A percentile compares a stretch with the other conserved stretches of the same genome.
Conservation (phyloP, 805 yeast species). For the Ogataea saltuana region DNA sequence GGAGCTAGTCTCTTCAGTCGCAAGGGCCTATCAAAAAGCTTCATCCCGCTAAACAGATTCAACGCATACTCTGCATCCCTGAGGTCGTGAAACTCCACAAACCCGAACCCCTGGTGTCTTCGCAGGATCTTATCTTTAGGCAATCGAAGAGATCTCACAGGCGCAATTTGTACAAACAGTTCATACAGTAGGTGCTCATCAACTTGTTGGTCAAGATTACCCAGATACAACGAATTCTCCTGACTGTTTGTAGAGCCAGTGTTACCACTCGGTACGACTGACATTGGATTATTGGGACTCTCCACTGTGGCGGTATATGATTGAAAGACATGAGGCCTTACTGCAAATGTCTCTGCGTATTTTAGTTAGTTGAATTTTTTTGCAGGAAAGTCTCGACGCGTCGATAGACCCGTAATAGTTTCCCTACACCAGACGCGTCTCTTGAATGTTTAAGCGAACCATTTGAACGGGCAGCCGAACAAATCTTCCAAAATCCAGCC, state of each 20-base stretch:
- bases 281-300: neutral
- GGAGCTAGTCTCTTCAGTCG: slow-evolving; percentile 49
- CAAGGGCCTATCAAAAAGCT: slow-evolving; percentile 60
- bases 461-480: too few species aligned
- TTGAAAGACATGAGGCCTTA: too few species aligned
- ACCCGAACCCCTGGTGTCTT: slow-evolving; percentile 84
- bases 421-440: too few species aligned
- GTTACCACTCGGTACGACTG: slow-evolving; percentile 3
- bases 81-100: slow-evolving; percentile 63
- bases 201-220: slow-evolving; percentile 77
- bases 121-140: slow-evolving; percentile 77
- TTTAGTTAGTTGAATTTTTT: neutral
- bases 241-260: slow-evolving; percentile 42
- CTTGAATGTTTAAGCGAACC: too few species aligned
- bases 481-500: too few species aligned
- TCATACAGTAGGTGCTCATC: slow-evolving; percentile 76
- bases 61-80: slow-evolving; percentile 72
- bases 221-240: slow-evolving; percentile 71
- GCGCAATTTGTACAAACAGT: slow-evolving; percentile 81
- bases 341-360: too few species aligned
- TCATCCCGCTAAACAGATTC: slow-evolving; percentile 57
- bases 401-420: neutral
- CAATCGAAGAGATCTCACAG: slow-evolving; percentile 65
- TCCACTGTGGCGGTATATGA: too few species aligned
- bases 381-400: neutral